These are phyloP conservation scores for Globisporangium lucens DNA, from an alignment of 352 stramenopile genomes.

Conservation along the genomic window DNA sequence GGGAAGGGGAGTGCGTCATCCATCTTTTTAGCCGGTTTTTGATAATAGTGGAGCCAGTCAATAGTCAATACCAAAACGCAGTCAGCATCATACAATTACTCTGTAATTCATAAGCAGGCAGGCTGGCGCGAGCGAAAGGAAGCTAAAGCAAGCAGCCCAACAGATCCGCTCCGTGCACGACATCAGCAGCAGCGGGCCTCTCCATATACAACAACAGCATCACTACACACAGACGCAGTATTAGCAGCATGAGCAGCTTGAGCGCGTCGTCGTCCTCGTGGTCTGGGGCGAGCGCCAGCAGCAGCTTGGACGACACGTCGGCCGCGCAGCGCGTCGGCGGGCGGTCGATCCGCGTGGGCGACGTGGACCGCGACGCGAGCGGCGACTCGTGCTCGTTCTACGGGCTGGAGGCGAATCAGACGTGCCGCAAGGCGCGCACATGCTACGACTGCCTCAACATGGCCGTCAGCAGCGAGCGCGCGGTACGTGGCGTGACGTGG, in stretches of 20 bases:
- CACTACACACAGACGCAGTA: not conserved
- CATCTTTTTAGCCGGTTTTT: no score
- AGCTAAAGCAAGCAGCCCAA: no score
- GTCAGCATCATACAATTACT: no score
- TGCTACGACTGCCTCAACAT: slow-evolving; percentile 76
- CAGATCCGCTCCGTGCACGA: no score
- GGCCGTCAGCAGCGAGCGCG: slow-evolving; percentile 24
- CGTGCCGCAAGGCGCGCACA: slow-evolving; percentile 52
- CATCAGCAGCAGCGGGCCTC: no score
- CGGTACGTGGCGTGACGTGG: not conserved
- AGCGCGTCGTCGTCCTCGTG: slow-evolving; percentile 20
- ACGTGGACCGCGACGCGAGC: slow-evolving; percentile 38
- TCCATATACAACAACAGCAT: not conserved
- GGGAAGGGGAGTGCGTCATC: no score
- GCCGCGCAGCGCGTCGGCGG: not conserved
- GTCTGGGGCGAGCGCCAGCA: slow-evolving; percentile 14
- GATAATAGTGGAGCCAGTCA: no score
- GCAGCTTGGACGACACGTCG: slow-evolving; percentile 9
- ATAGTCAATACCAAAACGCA: no score
- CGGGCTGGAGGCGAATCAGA: slow-evolving; percentile 25
- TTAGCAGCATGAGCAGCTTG: not conserved
- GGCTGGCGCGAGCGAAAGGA: no score
- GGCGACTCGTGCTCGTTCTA: slow-evolving; percentile 70
- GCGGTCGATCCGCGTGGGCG: slow-evolving; percentile 22
- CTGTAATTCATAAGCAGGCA: no score